Evolutionary conservation across 2,329 filamentous ascomycete genomes (phyloP), one percentile per base, ranked within the genome.

Genomic region (Talaromyces sp.): DNA sequence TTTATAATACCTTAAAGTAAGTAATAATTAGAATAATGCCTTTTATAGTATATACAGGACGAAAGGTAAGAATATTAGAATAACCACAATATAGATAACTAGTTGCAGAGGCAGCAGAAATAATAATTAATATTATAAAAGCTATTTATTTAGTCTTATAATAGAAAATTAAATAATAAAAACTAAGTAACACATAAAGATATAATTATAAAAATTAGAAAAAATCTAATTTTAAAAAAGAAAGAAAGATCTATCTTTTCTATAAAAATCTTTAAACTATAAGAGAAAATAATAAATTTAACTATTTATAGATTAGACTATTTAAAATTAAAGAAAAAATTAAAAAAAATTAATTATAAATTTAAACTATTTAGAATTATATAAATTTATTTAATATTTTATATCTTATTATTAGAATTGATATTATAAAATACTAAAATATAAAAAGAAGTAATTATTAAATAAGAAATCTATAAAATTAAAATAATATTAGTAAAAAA

Each of bases 301-400:
- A 51, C 9, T 13, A 51, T 13, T 17, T 51, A 51, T 13, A 13
- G 27, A 26, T 51, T 1, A 10, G 17, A 53, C 26, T 19, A 53
- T 53, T 53, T 19, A 31, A 53, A 31, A 53, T 53, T 31, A 10
- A 51, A 38, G 21, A 58, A 58, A 58, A 58, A 58, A 38, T 58
- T 27, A 58, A 17, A 7, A n/a, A 21, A 58, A 51, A 29, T 58
- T 17, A 58, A 58, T 38, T 58, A 51, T 38, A 58, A 38, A 51
- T 14, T 58, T 0, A 58, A 58, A 38, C 10, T 58, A 58, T 10
- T 13, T 9, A 14, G 5, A 21, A 17, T 10, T 17, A 58, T 58
- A 17, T 24, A n/a, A 11, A 50, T 57, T 19, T 24, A 57, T 21
- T 10, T 4, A 32, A 13, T 57, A 27, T 57, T 50, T 17, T 24